Evolutionary conservation across 306 rosid species (phyloP), one percentile per base, ranked within the genome.

Genomic region (Corylus heterophylla): DNA sequence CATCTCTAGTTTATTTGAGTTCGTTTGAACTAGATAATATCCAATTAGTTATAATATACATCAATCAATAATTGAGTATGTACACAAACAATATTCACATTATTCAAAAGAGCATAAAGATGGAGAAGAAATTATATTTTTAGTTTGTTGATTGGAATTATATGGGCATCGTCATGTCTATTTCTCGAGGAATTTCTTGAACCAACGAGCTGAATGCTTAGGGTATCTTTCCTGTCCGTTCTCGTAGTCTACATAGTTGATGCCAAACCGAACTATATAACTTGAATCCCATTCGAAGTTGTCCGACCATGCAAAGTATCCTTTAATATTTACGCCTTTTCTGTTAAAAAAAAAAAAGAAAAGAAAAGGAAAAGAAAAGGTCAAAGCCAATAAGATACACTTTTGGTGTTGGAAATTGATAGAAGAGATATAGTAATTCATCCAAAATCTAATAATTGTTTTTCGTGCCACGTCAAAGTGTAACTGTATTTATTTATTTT

Each of bases 291-390:
- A 91, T 75, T 91, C 93, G 8, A 86, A 91, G 69, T 83, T 84
- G 80, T 91, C 96, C 76, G 94, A 89, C 97, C 94, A 91, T 39
- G 91, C 82, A 77, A 91, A 89, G 80, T 87, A 91, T 35, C 96
- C 96, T 77, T 83, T 89, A 80, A 91, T 90, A 54, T 87, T 87
- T 54, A 86, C 90, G 49, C 93, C 93, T 67, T 79, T 75, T 84
- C 92, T 89, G 16, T 67, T 5, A 74, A 51, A 73, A 83, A 47
- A 2, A 2, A 31, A 13, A 13, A 59, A 8, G 11, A 17, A 48
- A 71, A 31, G 25, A 22, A 22, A 22, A 22, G 25, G 25, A 54
- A 31, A 18, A 10, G 13, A 16, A 39, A 68, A 22, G 35, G 59
- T 68, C 12, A 71, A 31, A 35, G 18, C 44, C 1, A 63, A 2